Conservation (phyloP, 371 early-diverging fungal genomes). For the Smittium culicis region DNA sequence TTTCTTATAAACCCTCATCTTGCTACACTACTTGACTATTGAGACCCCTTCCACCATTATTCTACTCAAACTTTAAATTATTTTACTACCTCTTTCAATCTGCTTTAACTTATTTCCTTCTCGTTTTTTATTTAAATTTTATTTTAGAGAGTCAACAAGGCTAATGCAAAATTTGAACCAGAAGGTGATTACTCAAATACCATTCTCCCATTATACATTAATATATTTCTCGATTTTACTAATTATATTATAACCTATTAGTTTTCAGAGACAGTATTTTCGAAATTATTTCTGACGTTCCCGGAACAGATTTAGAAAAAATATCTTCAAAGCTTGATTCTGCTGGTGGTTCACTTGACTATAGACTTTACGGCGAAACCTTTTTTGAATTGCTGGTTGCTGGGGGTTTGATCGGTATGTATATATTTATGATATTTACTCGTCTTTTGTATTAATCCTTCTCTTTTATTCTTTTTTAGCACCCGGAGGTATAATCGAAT, state of each 20-base stretch:
- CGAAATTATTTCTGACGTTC: conserved; percentile 36
- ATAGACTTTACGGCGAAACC: conserved; percentile 83
- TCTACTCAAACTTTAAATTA: not conserved
- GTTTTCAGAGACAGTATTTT: conserved; percentile 63
- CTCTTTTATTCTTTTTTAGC: conserved; percentile 32
- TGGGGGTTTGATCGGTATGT: conserved; percentile 48
- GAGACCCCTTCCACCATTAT: not conserved
- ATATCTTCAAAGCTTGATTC: conserved; percentile 59
- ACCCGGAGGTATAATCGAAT: conserved; percentile 73
- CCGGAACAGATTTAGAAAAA: conserved; percentile 51
- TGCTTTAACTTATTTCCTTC: too few relatives aligned
- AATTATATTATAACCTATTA: too few relatives aligned
- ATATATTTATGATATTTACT: not conserved
- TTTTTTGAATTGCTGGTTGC: conserved; percentile 82
- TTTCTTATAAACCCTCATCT: not conserved
- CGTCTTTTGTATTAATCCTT: not conserved
- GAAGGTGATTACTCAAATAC: conserved; percentile 37
- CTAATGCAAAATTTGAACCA: conserved; percentile 72
- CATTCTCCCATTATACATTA: not conserved
- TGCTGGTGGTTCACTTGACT: conserved; percentile 75
- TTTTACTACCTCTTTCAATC: not conserved
- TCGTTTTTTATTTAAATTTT: not conserved
- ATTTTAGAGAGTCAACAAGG: conserved; percentile 61
- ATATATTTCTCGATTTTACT: not conserved
- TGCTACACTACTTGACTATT: not conserved